phyloP scores from a whole-genome alignment of 495 filamentous ascomycete genomes.

The Penicillium canescens region DNA sequence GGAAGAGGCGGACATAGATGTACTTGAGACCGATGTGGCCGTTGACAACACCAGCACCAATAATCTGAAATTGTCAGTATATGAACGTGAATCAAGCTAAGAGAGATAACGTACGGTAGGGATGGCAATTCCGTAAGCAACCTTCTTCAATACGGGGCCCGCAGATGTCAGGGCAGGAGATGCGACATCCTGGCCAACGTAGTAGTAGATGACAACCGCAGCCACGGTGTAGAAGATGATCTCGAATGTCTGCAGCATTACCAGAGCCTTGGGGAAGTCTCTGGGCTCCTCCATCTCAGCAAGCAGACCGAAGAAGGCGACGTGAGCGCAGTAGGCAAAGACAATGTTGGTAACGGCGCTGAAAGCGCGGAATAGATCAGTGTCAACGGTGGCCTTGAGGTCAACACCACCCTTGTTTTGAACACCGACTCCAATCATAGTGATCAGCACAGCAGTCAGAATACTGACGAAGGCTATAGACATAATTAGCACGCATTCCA shows the following conservation, averaged over 20 bases:
- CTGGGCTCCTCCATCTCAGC: constrained; percentile 69
- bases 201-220: constrained; percentile 61
- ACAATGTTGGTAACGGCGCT: constrained; percentile 37
- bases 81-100: neutral
- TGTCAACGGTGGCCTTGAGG: constrained; percentile 21
- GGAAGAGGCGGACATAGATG: constrained; percentile 63
- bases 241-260: constrained; percentile 60
- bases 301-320: constrained; percentile 73
- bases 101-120: constrained; percentile 51
- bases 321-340: constrained; percentile 48
- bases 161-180: constrained; percentile 73
- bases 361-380: constrained; percentile 31
- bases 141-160: constrained; percentile 59
- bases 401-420: constrained; percentile 20
- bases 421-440: constrained; percentile 66
- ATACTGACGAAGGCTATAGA: constrained; percentile 59
- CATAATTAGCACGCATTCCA: neutral
- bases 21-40: constrained; percentile 62
- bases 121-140: constrained; percentile 72
- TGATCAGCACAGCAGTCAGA: constrained; percentile 65
- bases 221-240: constrained; percentile 59
- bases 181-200: constrained; percentile 61
- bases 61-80: constrained; percentile 25
- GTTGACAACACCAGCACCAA: constrained; percentile 54
- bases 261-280: constrained; percentile 65